phyloP scores from a whole-genome alignment of 2,329 filamentous ascomycete genomes.

The Penicillium aurantiogriseum region DNA sequence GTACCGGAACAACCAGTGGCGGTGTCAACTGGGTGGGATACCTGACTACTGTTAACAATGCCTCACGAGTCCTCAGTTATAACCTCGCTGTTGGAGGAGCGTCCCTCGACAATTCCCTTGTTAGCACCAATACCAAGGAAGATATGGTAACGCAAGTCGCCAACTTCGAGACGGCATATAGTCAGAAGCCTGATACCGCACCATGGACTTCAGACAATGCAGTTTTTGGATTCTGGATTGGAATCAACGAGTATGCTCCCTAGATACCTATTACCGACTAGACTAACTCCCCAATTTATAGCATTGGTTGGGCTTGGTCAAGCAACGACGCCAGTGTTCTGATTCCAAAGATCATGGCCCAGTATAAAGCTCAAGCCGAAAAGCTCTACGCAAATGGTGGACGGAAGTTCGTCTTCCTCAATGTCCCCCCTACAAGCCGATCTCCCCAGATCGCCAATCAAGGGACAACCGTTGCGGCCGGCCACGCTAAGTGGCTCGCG shows the following conservation, averaged over 20 bases:
- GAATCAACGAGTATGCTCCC: conserved; percentile 33
- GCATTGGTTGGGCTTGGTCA: conserved; percentile 33
- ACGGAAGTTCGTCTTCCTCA: conserved; percentile 60
- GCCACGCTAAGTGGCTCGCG: conserved; percentile 24
- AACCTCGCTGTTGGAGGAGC: conserved; percentile 58
- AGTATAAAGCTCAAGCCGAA: conserved; percentile 46
- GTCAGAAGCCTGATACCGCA: conserved; percentile 29
- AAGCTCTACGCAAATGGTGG: conserved; percentile 54
- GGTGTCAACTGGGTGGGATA: conserved; percentile 56
- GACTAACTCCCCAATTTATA: conserved; percentile 9
- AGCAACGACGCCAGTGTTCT: conserved; percentile 28
- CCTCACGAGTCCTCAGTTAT: conserved; percentile 50
- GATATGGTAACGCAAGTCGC: conserved; percentile 52
- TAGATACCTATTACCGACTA: neutral
- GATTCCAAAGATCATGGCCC: conserved; percentile 42
- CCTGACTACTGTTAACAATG: conserved; percentile 50
- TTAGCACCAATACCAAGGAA: conserved; percentile 50
- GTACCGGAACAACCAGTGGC: conserved; percentile 50
- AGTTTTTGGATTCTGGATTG: conserved; percentile 37
- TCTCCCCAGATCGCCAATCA: conserved; percentile 25
- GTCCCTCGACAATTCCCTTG: conserved; percentile 52
- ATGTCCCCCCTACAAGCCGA: conserved; percentile 52
- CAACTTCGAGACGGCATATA: conserved; percentile 44
- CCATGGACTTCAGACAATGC: conserved; percentile 28
- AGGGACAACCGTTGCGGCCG: conserved; percentile 16